These are phyloP conservation scores for Fusarium sacchari DNA, from an alignment of 2,329 filamentous ascomycete species.

Conservation along the genomic window DNA sequence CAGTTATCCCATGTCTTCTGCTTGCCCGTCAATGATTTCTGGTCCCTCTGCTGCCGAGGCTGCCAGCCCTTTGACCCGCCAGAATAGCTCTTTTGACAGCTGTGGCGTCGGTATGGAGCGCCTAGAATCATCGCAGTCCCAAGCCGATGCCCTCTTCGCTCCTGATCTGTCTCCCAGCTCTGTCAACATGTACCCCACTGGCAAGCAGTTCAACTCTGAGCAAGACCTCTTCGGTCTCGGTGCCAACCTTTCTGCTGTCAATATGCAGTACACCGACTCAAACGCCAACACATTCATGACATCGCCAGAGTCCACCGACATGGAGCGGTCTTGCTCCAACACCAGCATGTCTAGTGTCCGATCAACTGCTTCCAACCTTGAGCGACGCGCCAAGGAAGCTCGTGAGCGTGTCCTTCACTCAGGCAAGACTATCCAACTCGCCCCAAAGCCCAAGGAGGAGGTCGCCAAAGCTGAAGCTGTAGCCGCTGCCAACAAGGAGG, in stretches of 20 bases:
- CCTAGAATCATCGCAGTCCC: constrained; percentile 52
- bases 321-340: constrained; percentile 62
- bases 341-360: constrained; percentile 54
- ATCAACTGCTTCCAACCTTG: constrained; percentile 57
- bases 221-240: constrained; percentile 53
- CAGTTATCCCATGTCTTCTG: constrained; percentile 48
- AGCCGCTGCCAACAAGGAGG: constrained; percentile 48
- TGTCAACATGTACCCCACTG: constrained; percentile 30
- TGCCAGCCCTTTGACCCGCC: constrained; percentile 53
- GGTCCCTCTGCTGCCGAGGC: constrained; percentile 52
- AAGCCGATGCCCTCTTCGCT: constrained; percentile 38
- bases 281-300: constrained; percentile 45
- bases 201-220: constrained; percentile 47
- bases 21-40: constrained; percentile 57
- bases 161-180: constrained; percentile 27
- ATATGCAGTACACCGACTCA: constrained; percentile 44
- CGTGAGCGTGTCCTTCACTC: constrained; percentile 58
- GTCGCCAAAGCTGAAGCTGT: constrained; percentile 1
- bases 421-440: constrained; percentile 51
- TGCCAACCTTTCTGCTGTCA: constrained; percentile 43
- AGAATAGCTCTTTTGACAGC: constrained; percentile 54
- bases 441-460: constrained; percentile 55
- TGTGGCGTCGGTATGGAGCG: constrained; percentile 50
- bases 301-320: constrained; percentile 48
- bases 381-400: constrained; percentile 59